A percentile compares a stretch with the other conserved stretches of the same genome.
These are phyloP conservation scores for Phoma sp. DNA, from an alignment of 2,329 filamentous ascomycete species.

Conservation along the genomic window DNA sequence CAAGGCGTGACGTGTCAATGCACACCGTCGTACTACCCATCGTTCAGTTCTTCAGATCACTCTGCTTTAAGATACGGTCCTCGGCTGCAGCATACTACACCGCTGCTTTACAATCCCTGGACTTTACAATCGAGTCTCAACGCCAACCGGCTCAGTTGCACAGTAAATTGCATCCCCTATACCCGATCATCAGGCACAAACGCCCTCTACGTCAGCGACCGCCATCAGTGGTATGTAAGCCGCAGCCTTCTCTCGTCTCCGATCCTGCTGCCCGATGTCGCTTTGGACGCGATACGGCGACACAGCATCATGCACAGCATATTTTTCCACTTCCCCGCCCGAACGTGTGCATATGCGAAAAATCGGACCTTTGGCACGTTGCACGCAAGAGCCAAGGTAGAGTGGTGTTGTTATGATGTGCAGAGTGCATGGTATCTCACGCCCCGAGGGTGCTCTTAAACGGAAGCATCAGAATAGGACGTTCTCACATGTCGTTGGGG, in stretches of 20 bases:
- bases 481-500: neutral
- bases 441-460: neutral
- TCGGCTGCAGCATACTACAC: neutral
- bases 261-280: neutral
- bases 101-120: neutral
- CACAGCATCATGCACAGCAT: slow-evolving; percentile 1
- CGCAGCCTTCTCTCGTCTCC: neutral
- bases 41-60: neutral
- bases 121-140: neutral
- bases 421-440: no score
- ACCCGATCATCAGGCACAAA: neutral
- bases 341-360: neutral
- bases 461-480: neutral
- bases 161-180: neutral
- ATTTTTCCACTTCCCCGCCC: slow-evolving; percentile 1
- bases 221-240: neutral
- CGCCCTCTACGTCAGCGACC: neutral
- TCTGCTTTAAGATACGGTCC: neutral
- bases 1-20: neutral
- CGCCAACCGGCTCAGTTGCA: neutral
- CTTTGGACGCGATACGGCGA: neutral
- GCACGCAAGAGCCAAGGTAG: neutral
- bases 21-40: slow-evolving; percentile 1
- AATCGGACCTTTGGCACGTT: neutral
- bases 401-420: neutral